Base-by-base conservation (phyloP, 352 stramenopile genomes). In the Phytophthora kernoviae region DNA sequence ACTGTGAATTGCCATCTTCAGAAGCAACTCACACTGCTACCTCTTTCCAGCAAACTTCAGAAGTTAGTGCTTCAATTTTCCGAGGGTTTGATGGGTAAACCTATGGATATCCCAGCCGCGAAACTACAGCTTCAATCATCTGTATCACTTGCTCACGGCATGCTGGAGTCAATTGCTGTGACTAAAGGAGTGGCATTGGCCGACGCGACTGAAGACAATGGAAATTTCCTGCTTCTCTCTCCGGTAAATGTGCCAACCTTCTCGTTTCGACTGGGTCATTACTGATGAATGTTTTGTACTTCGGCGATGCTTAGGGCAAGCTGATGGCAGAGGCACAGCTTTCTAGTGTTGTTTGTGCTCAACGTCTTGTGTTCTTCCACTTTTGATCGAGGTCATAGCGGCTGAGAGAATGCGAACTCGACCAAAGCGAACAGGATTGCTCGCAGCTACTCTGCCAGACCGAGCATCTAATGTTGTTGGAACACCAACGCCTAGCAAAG, bases 301-400 rank as follows among this genome's bases (percentile, higher is more conserved):
- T 26, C 33, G 32, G 15, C 63, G 21, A 41, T 49, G 8, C n/a
- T 5, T 30, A 87, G 80, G 53, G 73, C 22, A 69, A 87, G 1
- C 46, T 87, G 1, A 39, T 75, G 21, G 47, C 50, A 5, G 68
- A 67, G 32, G 62, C 70, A n/a, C 27, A 68, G 12, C 24, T 88
- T 32, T 70, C 77, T 7, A 88, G 69, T 61, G 49, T 89, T 15
- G 30, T 91, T 26, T 52, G 58, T 21, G 55, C 84, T 5, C 81
- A 89, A 49, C 75, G 81, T 15, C 50, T 91, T 20, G 59, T 88
- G 6, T 87, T 79, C 42, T 87, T 86, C 32, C 77, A 77, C 4
- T 81, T 77, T 66, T 88, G 4, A 61, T 86, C 10, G 54, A 81
- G 6, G 55, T 71, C 18, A 53, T 85, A 7, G 56, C 63, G 43